Evolutionary conservation across 169 alveolate species (phyloP).

Genomic region (Besnoitia besnoiti): DNA sequence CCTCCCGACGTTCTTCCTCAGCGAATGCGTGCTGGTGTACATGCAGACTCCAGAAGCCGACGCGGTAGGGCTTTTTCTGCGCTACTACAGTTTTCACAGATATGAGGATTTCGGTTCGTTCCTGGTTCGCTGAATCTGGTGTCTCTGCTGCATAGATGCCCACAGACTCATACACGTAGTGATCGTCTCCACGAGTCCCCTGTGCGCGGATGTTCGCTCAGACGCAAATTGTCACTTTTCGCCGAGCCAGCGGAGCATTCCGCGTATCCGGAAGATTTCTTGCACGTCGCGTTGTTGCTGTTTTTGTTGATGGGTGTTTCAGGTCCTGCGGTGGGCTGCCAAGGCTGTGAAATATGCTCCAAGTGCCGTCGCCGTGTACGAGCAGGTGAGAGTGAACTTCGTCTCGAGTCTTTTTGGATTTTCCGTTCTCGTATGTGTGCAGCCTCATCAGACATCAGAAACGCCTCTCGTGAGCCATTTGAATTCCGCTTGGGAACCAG

Average conservation of each 20-base stretch:
- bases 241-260: no score
- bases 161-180: no score
- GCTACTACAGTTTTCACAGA: background rate
- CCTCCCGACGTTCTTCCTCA: conserved; percentile 23
- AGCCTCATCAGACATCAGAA: no score
- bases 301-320: background rate
- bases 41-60: background rate
- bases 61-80: background rate
- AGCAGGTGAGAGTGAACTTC: background rate
- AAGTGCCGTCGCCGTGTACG: background rate
- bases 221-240: no score
- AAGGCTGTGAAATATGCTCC: background rate
- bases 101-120: no score
- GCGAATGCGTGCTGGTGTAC: conserved; percentile 29
- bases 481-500: no score
- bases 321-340: conserved; percentile 16
- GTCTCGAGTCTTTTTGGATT: background rate
- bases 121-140: no score
- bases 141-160: no score
- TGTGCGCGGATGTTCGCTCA: no score
- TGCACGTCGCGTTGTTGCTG: background rate
- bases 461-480: no score
- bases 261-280: no score
- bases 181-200: no score
- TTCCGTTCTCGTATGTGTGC: background rate